Evolutionary conservation across 1,139 yeast genomes (phyloP).

Genomic region (Pichia sp.): DNA sequence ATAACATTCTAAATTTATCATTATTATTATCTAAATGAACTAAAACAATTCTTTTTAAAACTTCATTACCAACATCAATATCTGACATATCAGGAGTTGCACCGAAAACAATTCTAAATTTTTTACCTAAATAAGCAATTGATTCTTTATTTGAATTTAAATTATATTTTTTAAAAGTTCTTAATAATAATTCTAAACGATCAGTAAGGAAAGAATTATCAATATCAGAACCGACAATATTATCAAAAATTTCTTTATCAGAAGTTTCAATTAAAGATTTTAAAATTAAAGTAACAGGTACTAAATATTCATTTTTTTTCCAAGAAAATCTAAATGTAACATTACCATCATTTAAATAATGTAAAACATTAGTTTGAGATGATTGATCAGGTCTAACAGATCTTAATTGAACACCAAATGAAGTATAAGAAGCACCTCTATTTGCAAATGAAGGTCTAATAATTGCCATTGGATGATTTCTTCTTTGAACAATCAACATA

Average conservation of each 20-base stretch:
- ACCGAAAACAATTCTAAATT: conserved; percentile 88
- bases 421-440: conserved; percentile 87
- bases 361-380: conserved; percentile 93
- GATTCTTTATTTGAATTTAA: conserved; percentile 81
- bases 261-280: conserved; percentile 87
- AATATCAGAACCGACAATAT: conserved; percentile 85
- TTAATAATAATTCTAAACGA: conserved; percentile 87
- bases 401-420: conserved; percentile 90
- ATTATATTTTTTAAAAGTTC: conserved; percentile 78
- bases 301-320: conserved; percentile 91
- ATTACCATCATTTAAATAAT: conserved; percentile 91
- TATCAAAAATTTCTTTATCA: conserved; percentile 93
- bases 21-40: conserved; percentile 70
- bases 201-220: conserved; percentile 91
- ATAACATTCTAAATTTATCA: conserved; percentile 80
- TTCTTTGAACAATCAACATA: conserved; percentile 95
- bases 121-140: conserved; percentile 89
- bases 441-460: conserved; percentile 91
- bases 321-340: conserved; percentile 95
- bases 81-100: conserved; percentile 86
- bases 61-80: conserved; percentile 84
- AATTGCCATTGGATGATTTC: conserved; percentile 97
- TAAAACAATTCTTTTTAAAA: conserved; percentile 74
- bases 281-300: conserved; percentile 88
- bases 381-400: conserved; percentile 95